Evolutionary conservation across 305 asterid species (phyloP).

Genomic region (Euphrasia arctica): DNA sequence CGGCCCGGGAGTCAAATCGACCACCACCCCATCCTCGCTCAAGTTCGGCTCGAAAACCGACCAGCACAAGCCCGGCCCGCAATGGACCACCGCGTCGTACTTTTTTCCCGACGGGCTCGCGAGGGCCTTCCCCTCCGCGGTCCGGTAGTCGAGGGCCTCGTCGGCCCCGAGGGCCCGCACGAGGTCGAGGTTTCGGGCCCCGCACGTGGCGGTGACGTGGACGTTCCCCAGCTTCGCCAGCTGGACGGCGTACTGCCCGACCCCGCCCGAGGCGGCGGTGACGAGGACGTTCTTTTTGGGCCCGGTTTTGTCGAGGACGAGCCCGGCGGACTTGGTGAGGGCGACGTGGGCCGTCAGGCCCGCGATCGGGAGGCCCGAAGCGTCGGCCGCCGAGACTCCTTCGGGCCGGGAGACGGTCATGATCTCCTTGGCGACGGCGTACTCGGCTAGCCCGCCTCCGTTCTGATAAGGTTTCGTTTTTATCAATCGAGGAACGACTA

Average conservation of each 20-base stretch:
- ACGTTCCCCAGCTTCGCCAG: constrained; percentile 69
- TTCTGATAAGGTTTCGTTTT: constrained; percentile 11
- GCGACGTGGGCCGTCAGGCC: constrained; percentile 60
- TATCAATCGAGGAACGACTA: too few relatives aligned
- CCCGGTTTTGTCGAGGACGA: constrained; percentile 51
- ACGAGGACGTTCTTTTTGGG: constrained; percentile 56
- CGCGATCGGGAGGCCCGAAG: constrained; percentile 51
- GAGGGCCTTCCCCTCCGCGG: constrained; percentile 62
- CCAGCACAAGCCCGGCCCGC: constrained; percentile 52
- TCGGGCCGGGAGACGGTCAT: constrained; percentile 45
- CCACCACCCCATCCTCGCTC: constrained; percentile 43
- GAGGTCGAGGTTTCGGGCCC: constrained; percentile 55
- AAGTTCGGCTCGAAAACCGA: constrained; percentile 56
- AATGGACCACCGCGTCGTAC: constrained; percentile 63
- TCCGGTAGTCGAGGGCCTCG: constrained; percentile 69
- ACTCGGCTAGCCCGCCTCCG: constrained; percentile 70
- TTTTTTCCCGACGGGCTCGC: constrained; percentile 65
- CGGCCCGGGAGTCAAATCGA: constrained; percentile 57
- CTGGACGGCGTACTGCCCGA: constrained; percentile 66
- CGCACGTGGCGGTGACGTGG: constrained; percentile 72
- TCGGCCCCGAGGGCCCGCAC: constrained; percentile 72
- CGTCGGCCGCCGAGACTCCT: constrained; percentile 55
- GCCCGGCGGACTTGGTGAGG: constrained; percentile 41
- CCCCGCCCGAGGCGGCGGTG: constrained; percentile 72
- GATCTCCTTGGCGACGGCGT: constrained; percentile 46